phyloP scores from a whole-genome alignment of 2,329 filamentous ascomycete genomes.

The Sporothrix inflata region DNA sequence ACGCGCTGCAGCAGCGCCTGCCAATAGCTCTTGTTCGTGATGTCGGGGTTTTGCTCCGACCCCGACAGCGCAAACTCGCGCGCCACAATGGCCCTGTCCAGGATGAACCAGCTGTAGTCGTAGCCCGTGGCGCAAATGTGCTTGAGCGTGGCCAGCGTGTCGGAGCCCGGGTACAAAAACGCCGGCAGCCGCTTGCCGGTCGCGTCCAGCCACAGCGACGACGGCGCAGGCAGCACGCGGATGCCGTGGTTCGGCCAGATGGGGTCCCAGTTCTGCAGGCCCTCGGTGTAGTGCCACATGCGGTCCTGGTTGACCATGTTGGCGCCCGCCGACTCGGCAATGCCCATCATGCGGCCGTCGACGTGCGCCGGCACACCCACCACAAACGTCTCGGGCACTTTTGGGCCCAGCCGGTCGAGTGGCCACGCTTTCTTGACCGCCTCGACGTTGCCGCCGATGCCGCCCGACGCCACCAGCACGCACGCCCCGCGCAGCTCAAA shows the following conservation, averaged over 20 bases:
- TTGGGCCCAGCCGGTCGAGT: constrained; percentile 58
- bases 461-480: constrained; percentile 60
- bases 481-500: constrained; percentile 59
- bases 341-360: constrained; percentile 65
- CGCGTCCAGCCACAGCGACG: constrained; percentile 65
- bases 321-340: constrained; percentile 57
- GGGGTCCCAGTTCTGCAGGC: constrained; percentile 63
- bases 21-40: constrained; percentile 61
- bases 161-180: constrained; percentile 59
- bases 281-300: constrained; percentile 71
- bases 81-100: constrained; percentile 61
- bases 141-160: constrained; percentile 61
- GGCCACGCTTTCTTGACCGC: constrained; percentile 63
- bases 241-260: constrained; percentile 66
- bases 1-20: constrained; percentile 54
- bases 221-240: constrained; percentile 62
- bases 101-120: constrained; percentile 67
- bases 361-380: constrained; percentile 65
- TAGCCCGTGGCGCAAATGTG: constrained; percentile 64
- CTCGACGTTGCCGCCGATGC: constrained; percentile 65
- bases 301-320: constrained; percentile 62
- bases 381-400: constrained; percentile 59
- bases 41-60: constrained; percentile 65
- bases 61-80: constrained; percentile 65
- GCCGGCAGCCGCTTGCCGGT: constrained; percentile 61